These are phyloP conservation scores for Zygosaccharomyces lentus DNA, from an alignment of 805 yeast species.

Conservation along the genomic window DNA sequence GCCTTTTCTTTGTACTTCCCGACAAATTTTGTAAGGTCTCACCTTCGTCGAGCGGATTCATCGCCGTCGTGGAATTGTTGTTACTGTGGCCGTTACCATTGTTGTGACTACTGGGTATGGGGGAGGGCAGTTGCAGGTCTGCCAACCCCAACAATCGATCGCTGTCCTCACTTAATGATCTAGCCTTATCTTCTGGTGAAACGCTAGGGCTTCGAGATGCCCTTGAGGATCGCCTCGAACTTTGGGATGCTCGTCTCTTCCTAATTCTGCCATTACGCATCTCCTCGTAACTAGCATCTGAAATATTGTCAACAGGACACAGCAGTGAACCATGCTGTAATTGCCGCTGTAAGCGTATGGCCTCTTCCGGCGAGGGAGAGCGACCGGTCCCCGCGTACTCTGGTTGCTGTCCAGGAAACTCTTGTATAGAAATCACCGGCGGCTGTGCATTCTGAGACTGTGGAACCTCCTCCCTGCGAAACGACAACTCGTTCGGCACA, in stretches of 20 bases:
- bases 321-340: constrained; percentile 8
- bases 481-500: constrained; percentile 2
- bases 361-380: constrained; percentile 11
- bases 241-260: constrained; percentile 21
- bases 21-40: constrained; percentile 19
- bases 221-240: constrained; percentile 17
- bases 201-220: constrained; percentile 14
- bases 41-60: constrained; percentile 14
- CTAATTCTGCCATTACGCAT: constrained; percentile 30
- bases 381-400: constrained; percentile 1
- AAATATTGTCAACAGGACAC: constrained; percentile 10
- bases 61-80: constrained; percentile 1
- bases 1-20: constrained; percentile 17
- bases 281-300: constrained; percentile 17
- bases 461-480: neutral
- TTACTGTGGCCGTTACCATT: constrained; percentile 1
- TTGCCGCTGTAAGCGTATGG: constrained; percentile 3
- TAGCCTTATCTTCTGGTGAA: constrained; percentile 30
- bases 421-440: constrained; percentile 29
- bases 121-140: constrained; percentile 19
- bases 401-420: constrained; percentile 17
- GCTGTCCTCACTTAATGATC: constrained; percentile 32
- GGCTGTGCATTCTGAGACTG: constrained; percentile 10
- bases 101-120: constrained; percentile 7
- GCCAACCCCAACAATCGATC: constrained; percentile 32